Evolutionary conservation across 2,329 filamentous ascomycete species (phyloP), one percentile per base, ranked within the genome.

Genomic region (Ceratocystis ficicola): DNA sequence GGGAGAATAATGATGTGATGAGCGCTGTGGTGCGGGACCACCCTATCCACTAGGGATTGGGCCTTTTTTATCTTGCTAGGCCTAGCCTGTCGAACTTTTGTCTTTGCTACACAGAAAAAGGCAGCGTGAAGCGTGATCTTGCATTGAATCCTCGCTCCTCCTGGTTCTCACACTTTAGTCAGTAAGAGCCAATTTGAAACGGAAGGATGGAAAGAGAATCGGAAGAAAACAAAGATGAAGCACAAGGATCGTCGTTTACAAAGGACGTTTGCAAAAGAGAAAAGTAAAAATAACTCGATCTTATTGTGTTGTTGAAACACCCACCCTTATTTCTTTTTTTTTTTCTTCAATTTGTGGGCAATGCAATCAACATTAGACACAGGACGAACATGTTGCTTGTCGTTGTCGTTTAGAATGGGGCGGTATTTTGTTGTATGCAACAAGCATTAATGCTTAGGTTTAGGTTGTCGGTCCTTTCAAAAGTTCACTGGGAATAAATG

Each of bases 81-180:
- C 28, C 30, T 59, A 30, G 55, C 55, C 55, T 59, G 55, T 36
- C 55, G 55, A 59, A 59, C 55, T 59, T 59, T 59, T 59, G 55
- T 59, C 25, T 15, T 52, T 52, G 48, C 48, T 50, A 22, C 48
- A 50, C 48, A 50, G 22, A 50, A 50, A 20, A 22, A 32, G 52
- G 52, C 52, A 57, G 52, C 52, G 52, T 57, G 55, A 20, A 41
- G 48, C 48, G 48, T 52, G 48, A 52, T 52, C 48, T 52, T 52
- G 48, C 22, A 25, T 52, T 28, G 20, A 52, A 52, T 52, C 48
- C 48, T 52, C 22, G 10, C 12, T 52, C 48, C 48, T 52, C 48
- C 48, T 52, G 3, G 22, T 15, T 52, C 48, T 52, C 22, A 52
- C 48, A 7, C 48, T 52, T 52, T 22, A 52, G 8, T 25, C 48